Evolutionary conservation across 345 rosid species (phyloP).

Genomic region (Arabidopsis arenosa): DNA sequence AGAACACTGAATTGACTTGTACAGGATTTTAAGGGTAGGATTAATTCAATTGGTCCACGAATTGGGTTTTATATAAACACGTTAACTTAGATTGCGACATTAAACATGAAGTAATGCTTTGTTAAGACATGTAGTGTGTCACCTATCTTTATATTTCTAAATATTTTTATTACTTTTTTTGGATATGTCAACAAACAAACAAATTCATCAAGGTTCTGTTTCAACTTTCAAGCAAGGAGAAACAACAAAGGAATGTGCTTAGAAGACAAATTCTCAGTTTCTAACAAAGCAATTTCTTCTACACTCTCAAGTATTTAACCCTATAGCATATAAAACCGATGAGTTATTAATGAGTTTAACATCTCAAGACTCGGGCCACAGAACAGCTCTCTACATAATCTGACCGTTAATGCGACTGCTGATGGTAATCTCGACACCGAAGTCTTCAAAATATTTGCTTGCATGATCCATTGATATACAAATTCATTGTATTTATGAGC

Average conservation of each 20-base stretch:
- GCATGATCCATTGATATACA: too few relatives aligned
- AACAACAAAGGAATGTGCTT: slow-evolving; percentile 10
- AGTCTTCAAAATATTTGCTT: too few relatives aligned
- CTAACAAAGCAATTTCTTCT: slow-evolving; percentile 9
- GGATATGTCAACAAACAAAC: neutral
- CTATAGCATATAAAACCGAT: slow-evolving; percentile 1
- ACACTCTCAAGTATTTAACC: neutral
- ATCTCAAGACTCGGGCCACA: neutral
- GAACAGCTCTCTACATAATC: slow-evolving; percentile 12
- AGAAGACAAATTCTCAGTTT: slow-evolving; percentile 5
- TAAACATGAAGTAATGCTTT: slow-evolving; percentile 35
- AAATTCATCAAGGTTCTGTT: slow-evolving; percentile 1
- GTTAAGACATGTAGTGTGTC: slow-evolving; percentile 15
- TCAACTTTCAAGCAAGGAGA: slow-evolving; percentile 6
- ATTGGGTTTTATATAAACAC: slow-evolving; percentile 33
- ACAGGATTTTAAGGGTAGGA: slow-evolving; percentile 13
- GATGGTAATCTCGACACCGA: neutral
- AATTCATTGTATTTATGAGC: too few relatives aligned
- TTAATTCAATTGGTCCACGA: slow-evolving; percentile 41
- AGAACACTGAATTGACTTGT: slow-evolving; percentile 30
- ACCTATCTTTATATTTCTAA: slow-evolving; percentile 13
- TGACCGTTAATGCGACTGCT: neutral
- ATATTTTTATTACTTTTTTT: neutral
- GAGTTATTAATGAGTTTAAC: neutral
- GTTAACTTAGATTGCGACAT: slow-evolving; percentile 43